Base-by-base conservation (phyloP, 1,139 yeast species). In the Eremothecium gossypii region DNA sequence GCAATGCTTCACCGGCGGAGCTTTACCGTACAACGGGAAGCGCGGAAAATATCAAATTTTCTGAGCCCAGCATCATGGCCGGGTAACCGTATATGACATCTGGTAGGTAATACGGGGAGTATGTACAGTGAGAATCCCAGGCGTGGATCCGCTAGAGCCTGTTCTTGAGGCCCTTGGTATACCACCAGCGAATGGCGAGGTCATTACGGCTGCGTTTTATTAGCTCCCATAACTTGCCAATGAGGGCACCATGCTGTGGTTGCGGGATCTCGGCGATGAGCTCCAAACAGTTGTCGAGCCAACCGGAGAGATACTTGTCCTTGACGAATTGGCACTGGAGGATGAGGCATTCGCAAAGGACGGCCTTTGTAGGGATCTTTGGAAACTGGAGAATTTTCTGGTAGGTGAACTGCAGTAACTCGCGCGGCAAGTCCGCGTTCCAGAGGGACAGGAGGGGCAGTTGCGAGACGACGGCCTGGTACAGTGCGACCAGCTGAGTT, bases 361-460 rank as follows among this genome's bases (percentile, higher is more conserved):
- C 46, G 8, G 43, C 41, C 27, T 45, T 46, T 36, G 33, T 39
- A 28, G 38, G 34, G 9, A 27, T 36, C 28, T 36, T 36, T 14
- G 33, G 41, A 11, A 23, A 34, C 11, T 52, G 54, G 8, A 53
- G 33, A 7, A 53, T 39, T 30, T 41, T 45, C 13, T 47, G 41
- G 38, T 54, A 57, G 1, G 57, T 48, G 39, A 40, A 41, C 12
- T 57, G 59, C 29, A 55, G 30, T 3, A 51, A 30, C 30, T 47
- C 46, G 29, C 55, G 44, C 2, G 49, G 36, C 8, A 56, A 30
- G 39, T 55, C 54, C 13, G 35, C 38, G 26, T 52, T 43, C 4
- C 43, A 29, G 8, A 13, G 36, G 8, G 41, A 35, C 23, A 56
- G 33, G 29, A 20, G 27, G 8, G 49, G 48, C 20, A 49, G 20